Conservation (phyloP, 2,329 filamentous ascomycete species). For the Colletotrichum sp. region DNA sequence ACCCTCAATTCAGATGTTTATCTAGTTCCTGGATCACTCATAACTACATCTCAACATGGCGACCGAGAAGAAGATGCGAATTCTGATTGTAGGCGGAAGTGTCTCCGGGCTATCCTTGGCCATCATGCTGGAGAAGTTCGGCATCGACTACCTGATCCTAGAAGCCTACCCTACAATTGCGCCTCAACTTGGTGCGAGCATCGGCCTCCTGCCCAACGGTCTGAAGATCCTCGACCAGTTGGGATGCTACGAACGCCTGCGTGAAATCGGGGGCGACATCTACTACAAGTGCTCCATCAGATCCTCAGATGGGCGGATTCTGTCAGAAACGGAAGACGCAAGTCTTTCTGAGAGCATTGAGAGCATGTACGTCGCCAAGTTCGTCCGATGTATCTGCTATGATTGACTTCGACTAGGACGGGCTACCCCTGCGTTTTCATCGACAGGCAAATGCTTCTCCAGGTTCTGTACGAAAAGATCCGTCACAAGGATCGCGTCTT, state of each 20-base stretch:
- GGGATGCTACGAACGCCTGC: conserved; percentile 30
- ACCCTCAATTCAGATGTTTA: too few species aligned
- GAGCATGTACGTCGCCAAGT: not conserved
- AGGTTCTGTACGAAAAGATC: conserved; percentile 36
- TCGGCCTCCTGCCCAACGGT: conserved; percentile 48
- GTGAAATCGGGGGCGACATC: conserved; percentile 22
- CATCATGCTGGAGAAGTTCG: conserved; percentile 44
- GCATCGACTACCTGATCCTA: conserved; percentile 53
- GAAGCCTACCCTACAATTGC: conserved; percentile 46
- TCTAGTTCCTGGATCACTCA: not conserved
- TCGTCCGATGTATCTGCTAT: not conserved
- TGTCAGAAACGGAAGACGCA: conserved; percentile 7
- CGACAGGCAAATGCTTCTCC: conserved; percentile 37
- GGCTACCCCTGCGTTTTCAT: conserved; percentile 36
- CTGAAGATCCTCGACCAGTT: conserved; percentile 54
- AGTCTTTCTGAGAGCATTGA: not conserved
- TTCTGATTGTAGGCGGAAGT: conserved; percentile 53
- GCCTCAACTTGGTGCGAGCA: conserved; percentile 51
- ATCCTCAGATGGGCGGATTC: conserved; percentile 10
- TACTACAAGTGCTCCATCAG: not conserved
- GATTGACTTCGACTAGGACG: conserved; percentile 9
- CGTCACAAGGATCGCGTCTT: conserved; percentile 29
- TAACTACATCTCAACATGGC: not conserved
- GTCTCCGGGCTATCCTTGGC: conserved; percentile 42
- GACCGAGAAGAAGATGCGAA: not conserved